Evolutionary conservation across 1,284 basidiomycete species (phyloP).

Genomic region (Ustilago cynodontis): DNA sequence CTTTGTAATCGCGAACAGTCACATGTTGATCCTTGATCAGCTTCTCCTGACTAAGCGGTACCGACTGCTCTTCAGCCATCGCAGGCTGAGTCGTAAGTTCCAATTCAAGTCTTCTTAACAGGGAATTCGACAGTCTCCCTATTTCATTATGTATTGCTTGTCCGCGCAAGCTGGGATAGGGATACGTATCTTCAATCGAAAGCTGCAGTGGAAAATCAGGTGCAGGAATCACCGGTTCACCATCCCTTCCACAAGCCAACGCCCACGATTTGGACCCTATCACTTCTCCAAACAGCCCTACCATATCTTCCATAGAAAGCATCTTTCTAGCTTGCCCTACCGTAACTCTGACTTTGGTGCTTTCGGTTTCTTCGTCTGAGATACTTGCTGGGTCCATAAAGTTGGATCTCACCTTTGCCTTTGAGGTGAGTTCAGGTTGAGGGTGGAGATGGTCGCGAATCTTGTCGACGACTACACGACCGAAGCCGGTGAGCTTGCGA

Average conservation of each 20-base stretch:
- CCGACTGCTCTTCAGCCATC: not conserved
- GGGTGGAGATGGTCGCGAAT: constrained; percentile 41
- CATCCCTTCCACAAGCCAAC: constrained; percentile 65
- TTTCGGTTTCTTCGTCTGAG: constrained; percentile 34
- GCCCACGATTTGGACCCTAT: constrained; percentile 62
- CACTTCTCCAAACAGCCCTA: constrained; percentile 53
- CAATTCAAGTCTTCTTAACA: constrained; percentile 58
- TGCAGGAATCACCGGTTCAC: constrained; percentile 64
- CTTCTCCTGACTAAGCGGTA: constrained; percentile 33
- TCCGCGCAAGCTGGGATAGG: constrained; percentile 45
- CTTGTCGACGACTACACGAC: constrained; percentile 47
- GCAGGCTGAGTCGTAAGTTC: constrained; percentile 49
- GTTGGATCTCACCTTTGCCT: constrained; percentile 9
- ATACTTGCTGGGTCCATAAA: constrained; percentile 27
- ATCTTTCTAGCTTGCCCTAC: constrained; percentile 45
- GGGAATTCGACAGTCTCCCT: constrained; percentile 33
- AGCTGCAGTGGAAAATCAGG: constrained; percentile 69
- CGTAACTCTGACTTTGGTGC: constrained; percentile 23
- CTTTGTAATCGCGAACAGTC: constrained; percentile 33
- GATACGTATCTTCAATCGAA: constrained; percentile 69
- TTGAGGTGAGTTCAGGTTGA: not conserved
- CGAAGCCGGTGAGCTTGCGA: constrained; percentile 59
- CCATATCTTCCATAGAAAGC: constrained; percentile 41
- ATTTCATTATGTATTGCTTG: constrained; percentile 46
- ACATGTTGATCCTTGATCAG: constrained; percentile 26